Evolutionary conservation across 1,139 yeast species (phyloP).

Genomic region (Candida glucosophila): DNA sequence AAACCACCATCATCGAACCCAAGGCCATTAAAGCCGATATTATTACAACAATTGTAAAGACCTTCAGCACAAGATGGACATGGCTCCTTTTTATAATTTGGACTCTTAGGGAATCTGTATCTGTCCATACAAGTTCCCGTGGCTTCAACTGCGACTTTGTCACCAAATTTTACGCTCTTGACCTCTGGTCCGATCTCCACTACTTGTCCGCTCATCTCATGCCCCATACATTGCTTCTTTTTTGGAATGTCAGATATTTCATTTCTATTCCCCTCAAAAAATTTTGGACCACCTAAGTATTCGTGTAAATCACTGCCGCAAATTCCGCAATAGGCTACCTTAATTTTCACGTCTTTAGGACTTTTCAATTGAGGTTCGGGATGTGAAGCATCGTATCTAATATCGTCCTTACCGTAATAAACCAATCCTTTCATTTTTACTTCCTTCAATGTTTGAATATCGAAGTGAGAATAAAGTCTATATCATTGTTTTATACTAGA

Average conservation of each 20-base stretch:
- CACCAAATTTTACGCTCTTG: conserved; percentile 13
- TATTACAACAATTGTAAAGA: conserved; percentile 36
- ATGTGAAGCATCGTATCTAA: conserved; percentile 33
- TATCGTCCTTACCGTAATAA: conserved; percentile 41
- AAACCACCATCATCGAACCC: conserved; percentile 40
- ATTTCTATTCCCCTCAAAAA: conserved; percentile 26
- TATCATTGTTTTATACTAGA: no score
- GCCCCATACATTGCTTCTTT: conserved; percentile 19
- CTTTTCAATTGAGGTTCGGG: conserved; percentile 36
- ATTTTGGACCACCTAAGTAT: conserved; percentile 16
- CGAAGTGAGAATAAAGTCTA: no score
- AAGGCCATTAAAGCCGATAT: conserved; percentile 34
- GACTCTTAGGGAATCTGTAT: conserved; percentile 36
- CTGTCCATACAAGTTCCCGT: conserved; percentile 21
- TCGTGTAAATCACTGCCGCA: conserved; percentile 51
- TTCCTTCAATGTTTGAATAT: no score
- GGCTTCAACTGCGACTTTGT: conserved; percentile 21
- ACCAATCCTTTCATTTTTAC: conserved; percentile 47
- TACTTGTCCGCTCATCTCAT: conserved; percentile 24
- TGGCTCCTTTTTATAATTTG: conserved; percentile 18
- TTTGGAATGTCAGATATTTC: conserved; percentile 10
- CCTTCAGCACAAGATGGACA: conserved; percentile 30
- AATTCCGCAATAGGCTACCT: conserved; percentile 47
- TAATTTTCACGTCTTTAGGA: conserved; percentile 42
- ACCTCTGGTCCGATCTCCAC: conserved; percentile 21